Percentiles rank a stretch among this genome's conserved stretches.
Conservation (phyloP, 2,329 filamentous ascomycete genomes). For the Aureobasidium subglaciale region DNA sequence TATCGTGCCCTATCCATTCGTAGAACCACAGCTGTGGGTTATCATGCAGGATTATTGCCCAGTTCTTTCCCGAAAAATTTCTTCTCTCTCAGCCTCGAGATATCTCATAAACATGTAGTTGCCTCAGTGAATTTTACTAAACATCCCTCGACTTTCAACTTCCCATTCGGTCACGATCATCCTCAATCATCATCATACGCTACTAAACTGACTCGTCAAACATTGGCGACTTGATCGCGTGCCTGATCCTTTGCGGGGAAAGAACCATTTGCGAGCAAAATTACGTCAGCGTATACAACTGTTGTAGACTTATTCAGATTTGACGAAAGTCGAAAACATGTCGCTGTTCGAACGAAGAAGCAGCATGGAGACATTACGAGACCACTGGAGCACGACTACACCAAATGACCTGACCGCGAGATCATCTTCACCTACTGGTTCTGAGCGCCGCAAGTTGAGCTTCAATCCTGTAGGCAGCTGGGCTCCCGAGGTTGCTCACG, state of each 20-base stretch:
- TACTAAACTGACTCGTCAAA: slow-evolving; percentile 8
- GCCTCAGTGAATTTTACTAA: slow-evolving; percentile 1
- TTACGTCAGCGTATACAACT: slow-evolving; percentile 10
- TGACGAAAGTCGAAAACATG: not conserved
- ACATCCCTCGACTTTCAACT: not conserved
- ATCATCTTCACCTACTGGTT: slow-evolving; percentile 25
- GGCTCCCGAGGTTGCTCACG: slow-evolving; percentile 32
- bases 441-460: slow-evolving; percentile 41
- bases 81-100: not conserved
- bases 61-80: slow-evolving; percentile 2
- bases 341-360: slow-evolving; percentile 13
- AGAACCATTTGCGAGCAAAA: not conserved
- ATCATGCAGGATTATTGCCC: not conserved
- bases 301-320: not conserved
- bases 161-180: not conserved
- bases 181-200: not conserved
- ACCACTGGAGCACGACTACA: not conserved
- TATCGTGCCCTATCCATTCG: slow-evolving; percentile 10
- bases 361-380: slow-evolving; percentile 12
- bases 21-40: not conserved
- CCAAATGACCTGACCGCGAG: not conserved
- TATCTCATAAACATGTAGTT: slow-evolving; percentile 5
- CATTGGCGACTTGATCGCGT: slow-evolving; percentile 7
- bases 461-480: slow-evolving; percentile 44
- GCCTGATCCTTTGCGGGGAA: slow-evolving; percentile 12